phyloP scores from a whole-genome alignment of 371 early-diverging fungal species.

The Funneliformis caledonium region DNA sequence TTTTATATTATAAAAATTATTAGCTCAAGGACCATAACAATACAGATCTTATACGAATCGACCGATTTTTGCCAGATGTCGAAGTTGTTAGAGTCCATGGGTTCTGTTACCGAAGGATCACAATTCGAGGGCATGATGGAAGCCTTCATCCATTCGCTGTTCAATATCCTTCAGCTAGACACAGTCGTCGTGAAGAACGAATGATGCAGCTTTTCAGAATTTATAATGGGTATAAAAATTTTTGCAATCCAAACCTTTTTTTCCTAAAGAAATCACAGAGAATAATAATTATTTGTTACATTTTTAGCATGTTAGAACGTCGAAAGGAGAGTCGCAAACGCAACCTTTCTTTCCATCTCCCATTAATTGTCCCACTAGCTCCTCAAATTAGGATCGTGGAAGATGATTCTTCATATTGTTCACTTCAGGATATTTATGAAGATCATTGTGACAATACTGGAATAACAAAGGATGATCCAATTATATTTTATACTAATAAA shows the following conservation, averaged over 20 bases:
- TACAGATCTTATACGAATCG: conserved; percentile 90
- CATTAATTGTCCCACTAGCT: conserved; percentile 88
- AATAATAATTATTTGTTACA: background rate
- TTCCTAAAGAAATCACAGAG: background rate
- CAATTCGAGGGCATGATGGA: conserved; percentile 93
- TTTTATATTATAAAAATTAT: background rate
- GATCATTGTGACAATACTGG: conserved; percentile 73
- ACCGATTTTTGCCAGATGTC: conserved; percentile 90
- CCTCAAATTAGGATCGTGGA: conserved; percentile 92
- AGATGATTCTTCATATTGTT: conserved; percentile 86
- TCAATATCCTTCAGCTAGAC: conserved; percentile 88
- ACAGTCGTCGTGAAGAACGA: conserved; percentile 91
- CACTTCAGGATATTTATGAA: conserved; percentile 87
- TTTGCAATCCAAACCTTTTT: background rate
- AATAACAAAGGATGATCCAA: conserved; percentile 81
- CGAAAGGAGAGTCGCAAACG: conserved; percentile 80
- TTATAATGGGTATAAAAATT: conserved; percentile 66
- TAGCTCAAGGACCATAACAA: conserved; percentile 80
- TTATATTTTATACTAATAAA: conserved; percentile 72
- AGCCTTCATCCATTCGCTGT: conserved; percentile 87
- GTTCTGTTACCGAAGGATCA: conserved; percentile 75
- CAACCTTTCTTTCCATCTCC: conserved; percentile 88
- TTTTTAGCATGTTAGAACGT: conserved; percentile 68
- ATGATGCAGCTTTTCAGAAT: conserved; percentile 91
- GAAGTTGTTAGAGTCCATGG: conserved; percentile 80